These are phyloP conservation scores for Syzygium jambos DNA, from an alignment of 345 rosid species.

Conservation along the genomic window DNA sequence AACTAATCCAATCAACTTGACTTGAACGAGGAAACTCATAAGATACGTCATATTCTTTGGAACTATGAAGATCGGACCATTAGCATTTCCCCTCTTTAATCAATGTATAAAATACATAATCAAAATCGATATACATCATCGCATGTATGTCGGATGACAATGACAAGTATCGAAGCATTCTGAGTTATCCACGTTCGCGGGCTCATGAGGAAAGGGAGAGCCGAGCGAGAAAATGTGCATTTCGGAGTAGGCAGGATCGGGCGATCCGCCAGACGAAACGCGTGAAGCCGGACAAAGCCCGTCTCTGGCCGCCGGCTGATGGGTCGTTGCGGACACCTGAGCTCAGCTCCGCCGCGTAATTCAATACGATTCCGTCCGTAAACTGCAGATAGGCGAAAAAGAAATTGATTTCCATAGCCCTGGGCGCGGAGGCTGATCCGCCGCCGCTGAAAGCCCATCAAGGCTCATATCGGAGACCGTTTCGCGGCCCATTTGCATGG, in stretches of 20 bases:
- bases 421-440: neutral
- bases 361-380: too few species aligned
- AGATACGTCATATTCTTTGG: neutral
- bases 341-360: too few species aligned
- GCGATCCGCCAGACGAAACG: neutral
- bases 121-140: neutral
- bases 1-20: neutral
- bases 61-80: fast-evolving
- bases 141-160: too few species aligned
- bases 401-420: too few species aligned
- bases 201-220: too few species aligned
- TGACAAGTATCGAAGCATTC: too few species aligned
- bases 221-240: too few species aligned
- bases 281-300: too few species aligned
- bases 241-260: neutral
- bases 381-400: too few species aligned
- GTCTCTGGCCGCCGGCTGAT: too few species aligned
- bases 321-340: too few species aligned
- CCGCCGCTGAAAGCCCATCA: neutral
- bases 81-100: neutral
- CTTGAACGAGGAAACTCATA: neutral
- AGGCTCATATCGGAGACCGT: neutral
- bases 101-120: neutral
- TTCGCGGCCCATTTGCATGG: neutral
- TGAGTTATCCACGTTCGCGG: too few species aligned